These are phyloP conservation scores for Hypoxylon intermedium DNA, from an alignment of 495 filamentous ascomycete genomes.

Conservation along the genomic window DNA sequence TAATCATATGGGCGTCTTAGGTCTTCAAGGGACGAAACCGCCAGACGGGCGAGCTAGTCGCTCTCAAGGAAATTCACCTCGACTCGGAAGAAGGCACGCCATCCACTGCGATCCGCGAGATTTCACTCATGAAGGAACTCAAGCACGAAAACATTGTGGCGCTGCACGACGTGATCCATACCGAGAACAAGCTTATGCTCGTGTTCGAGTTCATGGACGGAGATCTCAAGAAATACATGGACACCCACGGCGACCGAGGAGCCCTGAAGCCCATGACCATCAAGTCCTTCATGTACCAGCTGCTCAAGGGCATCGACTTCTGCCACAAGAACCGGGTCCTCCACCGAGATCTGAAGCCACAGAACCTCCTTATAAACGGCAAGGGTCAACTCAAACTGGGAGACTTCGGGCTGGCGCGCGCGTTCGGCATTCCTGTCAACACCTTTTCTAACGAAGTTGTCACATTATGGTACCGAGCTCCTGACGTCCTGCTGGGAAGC, in stretches of 20 bases:
- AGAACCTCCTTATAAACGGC: conserved; percentile 93
- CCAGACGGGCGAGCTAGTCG: conserved; percentile 93
- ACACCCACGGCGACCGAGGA: conserved; percentile 81
- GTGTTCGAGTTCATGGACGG: conserved; percentile 99
- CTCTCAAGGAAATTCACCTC: conserved; percentile 98
- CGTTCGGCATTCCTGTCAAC: conserved; percentile 96
- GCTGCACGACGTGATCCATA: conserved; percentile 98
- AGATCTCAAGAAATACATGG: conserved; percentile 99
- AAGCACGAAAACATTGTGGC: conserved; percentile 98
- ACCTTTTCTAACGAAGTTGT: conserved; percentile 99
- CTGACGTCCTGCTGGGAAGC: conserved; percentile 88
- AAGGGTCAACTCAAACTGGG: conserved; percentile 92
- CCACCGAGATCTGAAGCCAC: conserved; percentile 94
- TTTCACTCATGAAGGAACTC: conserved; percentile 98
- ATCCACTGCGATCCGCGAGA: conserved; percentile 97
- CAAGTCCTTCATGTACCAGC: conserved; percentile 97
- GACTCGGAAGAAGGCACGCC: conserved; percentile 98
- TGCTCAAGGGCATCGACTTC: conserved; percentile 92
- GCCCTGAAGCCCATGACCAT: conserved; percentile 83
- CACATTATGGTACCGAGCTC: conserved; percentile 94
- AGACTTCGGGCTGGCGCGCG: conserved; percentile 90
- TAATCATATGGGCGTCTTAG: conserved; percentile 51
- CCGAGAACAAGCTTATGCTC: conserved; percentile 99
- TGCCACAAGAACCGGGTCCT: conserved; percentile 96
- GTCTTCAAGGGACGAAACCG: conserved; percentile 99